Base-by-base conservation (phyloP, 2,329 filamentous ascomycete genomes). In the Fusarium kyushuense region DNA sequence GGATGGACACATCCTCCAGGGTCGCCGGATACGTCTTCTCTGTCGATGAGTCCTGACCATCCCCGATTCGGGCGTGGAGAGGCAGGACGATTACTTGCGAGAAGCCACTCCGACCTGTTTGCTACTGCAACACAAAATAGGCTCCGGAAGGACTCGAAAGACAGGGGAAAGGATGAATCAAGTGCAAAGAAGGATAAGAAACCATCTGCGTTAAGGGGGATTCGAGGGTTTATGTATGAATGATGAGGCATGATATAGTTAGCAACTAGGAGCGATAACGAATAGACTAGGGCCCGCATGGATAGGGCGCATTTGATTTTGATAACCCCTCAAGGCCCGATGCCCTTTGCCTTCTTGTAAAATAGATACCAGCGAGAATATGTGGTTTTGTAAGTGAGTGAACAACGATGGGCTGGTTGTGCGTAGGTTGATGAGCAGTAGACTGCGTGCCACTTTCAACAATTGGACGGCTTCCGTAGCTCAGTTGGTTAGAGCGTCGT, bases 91-190 rank as follows among this genome's bases (percentile, higher is more conserved):
- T 51, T 65, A 42, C 58, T 67, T 43, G 63, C 62, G 19, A 57
- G 67, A 35, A 69, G 70, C 48, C 69, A 71, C 43, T 72, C 68
- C 30, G 69, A 76, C 29, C 27, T 56, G 19, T 62, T 51, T 46
- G 21, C 70, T 83, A 84, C 84, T 19, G 82, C 83, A 23, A 77
- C 84, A 11, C 83, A 84, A 66, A 85, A 83, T 70, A 74, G 80
- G 30, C 74, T 80, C 1, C 81, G 81, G 5, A 83, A 86, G 68
- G 83, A 87, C 29, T 74, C 72, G 12, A 86, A 85, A 63, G 83
- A 84, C 33, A 84, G 83, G 66, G 78, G 77, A 45, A 78, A 78
- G 38, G 81, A 84, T 8, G 83, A 84, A 13, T 70, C 54, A 10
- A 58, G 72, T 19, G 14, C 51, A 25, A 79, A 77, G 52, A 79